Conservation (phyloP, 2,329 filamentous ascomycete genomes). For the Colletotrichum gloeosporioides region DNA sequence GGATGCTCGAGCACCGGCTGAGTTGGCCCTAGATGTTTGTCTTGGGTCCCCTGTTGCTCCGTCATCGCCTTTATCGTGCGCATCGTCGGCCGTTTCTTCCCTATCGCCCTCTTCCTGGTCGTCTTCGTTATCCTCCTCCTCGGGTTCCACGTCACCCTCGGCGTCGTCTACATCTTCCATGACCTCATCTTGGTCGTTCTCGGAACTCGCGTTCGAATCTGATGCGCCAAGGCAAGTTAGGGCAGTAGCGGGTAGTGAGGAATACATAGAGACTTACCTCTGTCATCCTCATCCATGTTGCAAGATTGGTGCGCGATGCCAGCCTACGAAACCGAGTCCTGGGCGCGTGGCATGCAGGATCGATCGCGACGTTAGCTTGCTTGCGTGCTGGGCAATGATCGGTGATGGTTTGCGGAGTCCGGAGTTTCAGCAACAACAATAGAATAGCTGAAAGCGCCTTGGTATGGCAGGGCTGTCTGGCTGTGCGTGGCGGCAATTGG, state of each 20-base stretch:
- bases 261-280: slow-evolving; percentile 23
- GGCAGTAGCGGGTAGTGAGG: no score
- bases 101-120: slow-evolving; percentile 41
- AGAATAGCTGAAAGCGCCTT: neutral
- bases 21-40: slow-evolving; percentile 30
- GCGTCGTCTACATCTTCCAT: slow-evolving; percentile 57
- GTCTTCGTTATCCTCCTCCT: slow-evolving; percentile 37
- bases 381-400: neutral
- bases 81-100: slow-evolving; percentile 36
- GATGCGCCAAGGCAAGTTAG: neutral
- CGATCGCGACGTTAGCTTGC: neutral
- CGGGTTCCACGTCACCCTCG: slow-evolving; percentile 36
- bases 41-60: slow-evolving; percentile 45
- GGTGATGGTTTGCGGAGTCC: neutral
- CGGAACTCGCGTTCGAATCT: slow-evolving; percentile 49
- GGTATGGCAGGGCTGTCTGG: neutral
- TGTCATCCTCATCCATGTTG: slow-evolving; percentile 33
- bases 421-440: neutral
- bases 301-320: neutral
- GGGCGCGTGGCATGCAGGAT: neutral
- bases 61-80: slow-evolving; percentile 30
- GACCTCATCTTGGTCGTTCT: slow-evolving; percentile 58
- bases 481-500: neutral
- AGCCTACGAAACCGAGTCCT: neutral
- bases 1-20: slow-evolving; percentile 13